A percentile compares a stretch with the other conserved stretches of the same genome.
These are phyloP conservation scores for Plectosphaerella sp. DNA, from an alignment of 2,329 filamentous ascomycete species.

Conservation along the genomic window DNA sequence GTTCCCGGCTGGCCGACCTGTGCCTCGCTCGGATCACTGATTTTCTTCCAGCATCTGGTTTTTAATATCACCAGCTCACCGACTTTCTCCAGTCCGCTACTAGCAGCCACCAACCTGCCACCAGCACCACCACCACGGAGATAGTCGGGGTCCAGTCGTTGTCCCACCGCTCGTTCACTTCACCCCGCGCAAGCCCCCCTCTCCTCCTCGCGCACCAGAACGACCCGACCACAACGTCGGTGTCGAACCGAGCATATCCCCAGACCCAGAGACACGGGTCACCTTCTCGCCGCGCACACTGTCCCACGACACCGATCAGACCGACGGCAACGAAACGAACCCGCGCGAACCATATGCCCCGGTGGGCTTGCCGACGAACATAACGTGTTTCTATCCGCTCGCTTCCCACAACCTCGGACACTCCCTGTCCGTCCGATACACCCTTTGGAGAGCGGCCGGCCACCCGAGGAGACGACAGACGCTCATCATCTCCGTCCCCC, in stretches of 20 bases:
- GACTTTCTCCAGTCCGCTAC: neutral
- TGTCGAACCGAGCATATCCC: neutral
- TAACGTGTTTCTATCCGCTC: neutral
- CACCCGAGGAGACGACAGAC: too few relatives aligned
- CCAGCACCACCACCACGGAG: too few relatives aligned
- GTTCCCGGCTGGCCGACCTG: neutral
- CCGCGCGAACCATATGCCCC: neutral
- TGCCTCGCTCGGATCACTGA: neutral
- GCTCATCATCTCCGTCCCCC: too few relatives aligned
- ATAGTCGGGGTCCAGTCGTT: neutral
- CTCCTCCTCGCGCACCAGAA: neutral
- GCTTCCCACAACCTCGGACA: too few relatives aligned
- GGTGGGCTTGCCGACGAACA: neutral
- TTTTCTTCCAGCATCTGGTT: slow-evolving; percentile 1
- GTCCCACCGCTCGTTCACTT: neutral
- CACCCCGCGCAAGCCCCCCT: neutral
- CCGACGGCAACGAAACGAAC: neutral
- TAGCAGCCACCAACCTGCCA: too few relatives aligned
- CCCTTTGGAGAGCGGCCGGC: too few relatives aligned
- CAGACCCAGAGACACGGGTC: neutral
- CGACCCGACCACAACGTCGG: neutral
- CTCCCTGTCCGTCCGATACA: too few relatives aligned
- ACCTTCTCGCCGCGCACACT: neutral
- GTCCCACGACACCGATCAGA: neutral
- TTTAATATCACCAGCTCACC: neutral